Percentiles rank a stretch among this genome's conserved stretches.
phyloP scores from a whole-genome alignment of 345 rosid species.

The Corchorus olitorius region DNA sequence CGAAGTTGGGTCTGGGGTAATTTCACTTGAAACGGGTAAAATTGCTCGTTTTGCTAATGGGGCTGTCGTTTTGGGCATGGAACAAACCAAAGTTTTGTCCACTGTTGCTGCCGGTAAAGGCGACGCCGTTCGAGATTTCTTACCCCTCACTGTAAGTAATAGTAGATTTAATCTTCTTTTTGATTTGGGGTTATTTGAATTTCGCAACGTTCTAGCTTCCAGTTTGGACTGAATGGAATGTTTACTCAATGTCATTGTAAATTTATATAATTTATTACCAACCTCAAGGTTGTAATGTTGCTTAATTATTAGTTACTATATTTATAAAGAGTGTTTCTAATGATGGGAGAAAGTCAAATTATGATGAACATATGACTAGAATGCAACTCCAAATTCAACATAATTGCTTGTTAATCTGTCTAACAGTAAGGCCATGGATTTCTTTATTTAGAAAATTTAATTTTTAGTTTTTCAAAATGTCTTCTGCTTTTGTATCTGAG shows the following conservation, averaged over 20 bases:
- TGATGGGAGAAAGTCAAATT: neutral
- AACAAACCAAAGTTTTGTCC: constrained; percentile 74
- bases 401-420: neutral
- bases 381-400: neutral
- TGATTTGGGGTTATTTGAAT: neutral
- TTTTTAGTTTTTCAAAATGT: neutral
- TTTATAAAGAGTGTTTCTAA: neutral
- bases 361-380: neutral
- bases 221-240: neutral
- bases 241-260: neutral
- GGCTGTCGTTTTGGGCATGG: constrained; percentile 76
- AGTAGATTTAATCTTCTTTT: neutral
- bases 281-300: neutral
- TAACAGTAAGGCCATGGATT: neutral
- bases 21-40: constrained; percentile 87
- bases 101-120: constrained; percentile 75
- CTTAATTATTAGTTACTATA: neutral
- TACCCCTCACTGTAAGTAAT: constrained; percentile 80
- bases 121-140: constrained; percentile 61
- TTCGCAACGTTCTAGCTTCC: neutral
- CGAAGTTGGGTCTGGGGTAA: constrained; percentile 72
- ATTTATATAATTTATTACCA: neutral
- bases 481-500: constrained; percentile 1
- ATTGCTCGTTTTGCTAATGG: constrained; percentile 93
- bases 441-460: neutral